Conservation (phyloP, 495 filamentous ascomycete species). For the Annulohypoxylon stygium region DNA sequence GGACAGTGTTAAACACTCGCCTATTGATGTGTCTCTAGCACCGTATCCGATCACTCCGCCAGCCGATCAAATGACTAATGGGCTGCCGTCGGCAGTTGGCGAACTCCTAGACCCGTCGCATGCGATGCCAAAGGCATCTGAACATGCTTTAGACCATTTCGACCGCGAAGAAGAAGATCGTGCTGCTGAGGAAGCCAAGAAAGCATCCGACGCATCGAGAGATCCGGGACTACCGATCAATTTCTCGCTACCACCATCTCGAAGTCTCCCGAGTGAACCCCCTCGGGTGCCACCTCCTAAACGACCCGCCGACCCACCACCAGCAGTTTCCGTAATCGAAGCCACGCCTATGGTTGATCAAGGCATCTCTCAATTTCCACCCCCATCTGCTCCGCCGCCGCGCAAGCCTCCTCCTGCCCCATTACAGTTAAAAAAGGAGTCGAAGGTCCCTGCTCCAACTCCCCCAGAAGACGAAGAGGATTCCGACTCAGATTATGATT, state of each 20-base stretch:
- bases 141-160: conserved; percentile 65
- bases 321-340: conserved; percentile 60
- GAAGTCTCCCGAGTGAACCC: conserved; percentile 61
- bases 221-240: conserved; percentile 58
- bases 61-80: conserved; percentile 52
- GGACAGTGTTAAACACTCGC: conserved; percentile 61
- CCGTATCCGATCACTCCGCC: conserved; percentile 71
- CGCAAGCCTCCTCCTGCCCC: conserved; percentile 89
- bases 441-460: conserved; percentile 61
- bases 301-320: conserved; percentile 58
- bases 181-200: conserved; percentile 58
- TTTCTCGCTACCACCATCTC: conserved; percentile 61
- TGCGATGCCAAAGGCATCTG: conserved; percentile 66
- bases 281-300: conserved; percentile 59
- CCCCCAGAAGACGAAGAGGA: conserved; percentile 66
- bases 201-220: conserved; percentile 55
- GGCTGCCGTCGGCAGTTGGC: conserved; percentile 51
- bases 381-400: conserved; percentile 66
- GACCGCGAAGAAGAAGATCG: conserved; percentile 64
- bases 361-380: conserved; percentile 59
- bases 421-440: conserved; percentile 72
- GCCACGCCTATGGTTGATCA: conserved; percentile 63
- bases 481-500: conserved; percentile 87
- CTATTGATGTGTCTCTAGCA: conserved; percentile 65
- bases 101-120: conserved; percentile 64